Percentiles rank a stretch among this genome's conserved stretches.
Evolutionary conservation across 2,329 filamentous ascomycete genomes (phyloP).

Genomic region (Leptodontidium sp.): DNA sequence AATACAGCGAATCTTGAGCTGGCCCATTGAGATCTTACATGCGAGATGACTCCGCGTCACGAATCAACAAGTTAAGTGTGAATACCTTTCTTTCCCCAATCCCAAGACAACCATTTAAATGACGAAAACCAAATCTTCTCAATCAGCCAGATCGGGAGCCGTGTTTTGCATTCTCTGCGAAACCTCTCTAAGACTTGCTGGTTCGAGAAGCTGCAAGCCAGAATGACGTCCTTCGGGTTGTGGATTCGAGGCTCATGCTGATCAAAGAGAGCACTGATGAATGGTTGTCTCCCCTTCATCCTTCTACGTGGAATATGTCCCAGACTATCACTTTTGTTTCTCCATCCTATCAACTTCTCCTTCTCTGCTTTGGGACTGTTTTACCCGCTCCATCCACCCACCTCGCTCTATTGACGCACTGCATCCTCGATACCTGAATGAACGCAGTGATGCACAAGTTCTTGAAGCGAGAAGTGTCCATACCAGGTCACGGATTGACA

Average conservation of each 20-base stretch:
- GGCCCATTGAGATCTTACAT: too few species aligned
- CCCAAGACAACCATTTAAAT: constrained; percentile 30
- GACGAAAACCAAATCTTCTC: constrained; percentile 42
- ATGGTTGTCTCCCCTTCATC: constrained; percentile 13
- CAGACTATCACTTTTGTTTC: background rate
- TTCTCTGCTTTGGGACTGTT: background rate
- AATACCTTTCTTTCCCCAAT: background rate
- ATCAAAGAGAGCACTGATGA: constrained; percentile 48
- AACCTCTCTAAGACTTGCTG: constrained; percentile 36
- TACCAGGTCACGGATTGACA: too few species aligned
- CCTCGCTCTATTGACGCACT: too few species aligned
- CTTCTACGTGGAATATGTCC: background rate
- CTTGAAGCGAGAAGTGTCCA: too few species aligned
- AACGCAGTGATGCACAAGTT: too few species aligned
- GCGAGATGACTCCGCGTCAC: too few species aligned
- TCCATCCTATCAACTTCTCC: background rate
- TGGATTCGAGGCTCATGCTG: constrained; percentile 37
- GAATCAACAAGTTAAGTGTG: too few species aligned
- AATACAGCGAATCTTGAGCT: constrained; percentile 18
- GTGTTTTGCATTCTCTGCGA: constrained; percentile 38
- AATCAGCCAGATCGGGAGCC: constrained; percentile 24
- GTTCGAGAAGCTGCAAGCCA: constrained; percentile 37
- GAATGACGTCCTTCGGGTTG: constrained; percentile 7
- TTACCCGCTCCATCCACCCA: too few species aligned
- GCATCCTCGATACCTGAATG: too few species aligned